Evolutionary conservation across 202 grass and related monocot genomes (phyloP).

Genomic region (Setaria italica): DNA sequence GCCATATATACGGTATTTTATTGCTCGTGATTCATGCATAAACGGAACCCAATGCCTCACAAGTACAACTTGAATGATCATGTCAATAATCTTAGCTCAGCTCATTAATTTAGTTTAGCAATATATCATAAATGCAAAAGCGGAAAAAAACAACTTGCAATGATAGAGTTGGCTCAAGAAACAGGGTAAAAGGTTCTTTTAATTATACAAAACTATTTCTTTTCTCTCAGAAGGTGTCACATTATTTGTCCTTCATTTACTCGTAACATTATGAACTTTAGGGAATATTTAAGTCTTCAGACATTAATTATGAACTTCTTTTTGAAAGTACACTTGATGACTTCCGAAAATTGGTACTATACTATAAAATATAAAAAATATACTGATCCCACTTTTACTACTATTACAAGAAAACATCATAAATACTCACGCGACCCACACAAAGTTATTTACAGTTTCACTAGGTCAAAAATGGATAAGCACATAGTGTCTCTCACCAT

Average conservation of each 20-base stretch:
- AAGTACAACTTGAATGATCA: neutral
- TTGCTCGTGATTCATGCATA: neutral
- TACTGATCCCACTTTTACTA: neutral
- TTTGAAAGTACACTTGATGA: neutral
- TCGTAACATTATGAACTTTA: neutral
- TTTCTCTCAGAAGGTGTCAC: neutral
- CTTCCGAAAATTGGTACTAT: neutral
- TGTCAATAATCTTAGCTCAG: neutral
- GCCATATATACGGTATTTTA: neutral
- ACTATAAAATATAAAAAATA: neutral
- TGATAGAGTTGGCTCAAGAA: neutral
- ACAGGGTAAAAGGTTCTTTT: neutral
- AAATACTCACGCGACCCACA: no score
- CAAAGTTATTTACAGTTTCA: neutral
- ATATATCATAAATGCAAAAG: neutral
- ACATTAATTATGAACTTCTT: neutral
- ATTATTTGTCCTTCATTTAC: slow-evolving; percentile 24
- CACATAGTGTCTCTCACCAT: no score
- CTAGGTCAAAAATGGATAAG: no score
- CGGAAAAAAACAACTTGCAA: neutral
- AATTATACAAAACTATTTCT: neutral
- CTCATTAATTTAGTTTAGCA: neutral
- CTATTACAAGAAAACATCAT: neutral
- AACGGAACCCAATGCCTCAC: neutral
- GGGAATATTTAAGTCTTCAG: neutral